phyloP scores from a whole-genome alignment of 176 grass and related monocot genomes.

The Alloteropsis semialata region DNA sequence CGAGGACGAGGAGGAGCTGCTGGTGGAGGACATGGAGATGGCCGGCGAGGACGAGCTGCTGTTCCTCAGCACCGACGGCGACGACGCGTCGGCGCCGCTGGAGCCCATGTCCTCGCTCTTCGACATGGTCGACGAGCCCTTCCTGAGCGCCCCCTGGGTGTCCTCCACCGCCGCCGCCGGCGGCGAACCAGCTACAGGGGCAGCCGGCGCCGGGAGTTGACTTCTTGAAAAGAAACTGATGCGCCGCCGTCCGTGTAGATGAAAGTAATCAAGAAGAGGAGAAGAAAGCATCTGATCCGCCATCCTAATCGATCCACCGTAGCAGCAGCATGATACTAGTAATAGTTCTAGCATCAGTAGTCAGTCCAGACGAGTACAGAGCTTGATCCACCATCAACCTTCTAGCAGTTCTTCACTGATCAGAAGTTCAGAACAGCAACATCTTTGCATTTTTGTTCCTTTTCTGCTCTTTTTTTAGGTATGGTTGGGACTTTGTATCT shows the following conservation, averaged over 20 bases:
- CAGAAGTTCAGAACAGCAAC: background rate
- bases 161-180: background rate
- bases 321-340: background rate
- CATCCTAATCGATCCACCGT: conserved; percentile 13
- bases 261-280: background rate
- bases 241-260: background rate
- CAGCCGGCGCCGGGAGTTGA: conserved; percentile 35
- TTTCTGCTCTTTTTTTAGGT: conserved; percentile 31
- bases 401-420: conserved; percentile 6
- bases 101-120: conserved; percentile 27
- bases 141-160: conserved; percentile 6
- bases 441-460: background rate
- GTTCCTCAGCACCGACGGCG: conserved; percentile 44
- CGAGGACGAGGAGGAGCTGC: conserved; percentile 52
- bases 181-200: background rate
- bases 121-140: conserved; percentile 31
- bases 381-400: conserved; percentile 25
- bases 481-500: conserved; percentile 25
- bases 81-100: background rate
- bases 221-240: background rate
- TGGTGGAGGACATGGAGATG: conserved; percentile 78
- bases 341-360: conserved; percentile 32
- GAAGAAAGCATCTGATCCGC: conserved; percentile 34
- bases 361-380: conserved; percentile 36
- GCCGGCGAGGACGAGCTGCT: conserved; percentile 79